Percentiles rank a stretch among this genome's conserved stretches.
phyloP scores from a whole-genome alignment of 2,329 filamentous ascomycete genomes.

The Nothophoma quercina region DNA sequence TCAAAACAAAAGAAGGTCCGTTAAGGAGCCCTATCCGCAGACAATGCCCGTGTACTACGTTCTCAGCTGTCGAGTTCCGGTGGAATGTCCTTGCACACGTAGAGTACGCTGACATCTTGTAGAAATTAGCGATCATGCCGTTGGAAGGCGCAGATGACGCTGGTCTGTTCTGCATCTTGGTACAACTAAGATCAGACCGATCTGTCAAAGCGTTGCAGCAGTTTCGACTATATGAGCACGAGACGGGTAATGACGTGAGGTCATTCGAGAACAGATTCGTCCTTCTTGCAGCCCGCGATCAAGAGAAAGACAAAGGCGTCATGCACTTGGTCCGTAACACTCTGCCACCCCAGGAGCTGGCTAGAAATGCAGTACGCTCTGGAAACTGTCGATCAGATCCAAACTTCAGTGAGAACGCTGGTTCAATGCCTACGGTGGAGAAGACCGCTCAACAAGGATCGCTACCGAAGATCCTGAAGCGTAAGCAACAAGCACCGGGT shows the following conservation, averaged over 20 bases:
- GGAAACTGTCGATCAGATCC: background rate
- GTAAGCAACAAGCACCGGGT: background rate
- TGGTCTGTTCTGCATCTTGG: conserved; percentile 30
- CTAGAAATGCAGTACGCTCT: background rate
- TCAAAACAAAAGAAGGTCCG: too few species aligned
- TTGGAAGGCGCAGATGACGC: conserved; percentile 21
- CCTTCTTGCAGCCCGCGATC: conserved; percentile 23
- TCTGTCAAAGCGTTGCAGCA: conserved; percentile 19
- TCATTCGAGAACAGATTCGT: conserved; percentile 23
- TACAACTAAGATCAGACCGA: conserved; percentile 24
- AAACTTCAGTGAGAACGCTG: too few species aligned
- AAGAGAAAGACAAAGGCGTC: background rate
- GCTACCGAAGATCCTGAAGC: background rate
- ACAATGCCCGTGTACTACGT: too few species aligned
- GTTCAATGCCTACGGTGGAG: background rate
- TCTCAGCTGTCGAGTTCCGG: too few species aligned
- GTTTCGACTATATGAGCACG: conserved; percentile 25
- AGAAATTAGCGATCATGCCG: conserved; percentile 31
- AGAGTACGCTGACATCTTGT: background rate
- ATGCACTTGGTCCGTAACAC: background rate
- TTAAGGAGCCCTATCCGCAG: too few species aligned
- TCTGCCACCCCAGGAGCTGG: background rate
- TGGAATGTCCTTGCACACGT: too few species aligned
- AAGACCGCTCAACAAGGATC: background rate
- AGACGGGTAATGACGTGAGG: background rate